Evolutionary conservation across 2,329 filamentous ascomycete genomes (phyloP).

Genomic region (Tolypocladium cylindrosporum): DNA sequence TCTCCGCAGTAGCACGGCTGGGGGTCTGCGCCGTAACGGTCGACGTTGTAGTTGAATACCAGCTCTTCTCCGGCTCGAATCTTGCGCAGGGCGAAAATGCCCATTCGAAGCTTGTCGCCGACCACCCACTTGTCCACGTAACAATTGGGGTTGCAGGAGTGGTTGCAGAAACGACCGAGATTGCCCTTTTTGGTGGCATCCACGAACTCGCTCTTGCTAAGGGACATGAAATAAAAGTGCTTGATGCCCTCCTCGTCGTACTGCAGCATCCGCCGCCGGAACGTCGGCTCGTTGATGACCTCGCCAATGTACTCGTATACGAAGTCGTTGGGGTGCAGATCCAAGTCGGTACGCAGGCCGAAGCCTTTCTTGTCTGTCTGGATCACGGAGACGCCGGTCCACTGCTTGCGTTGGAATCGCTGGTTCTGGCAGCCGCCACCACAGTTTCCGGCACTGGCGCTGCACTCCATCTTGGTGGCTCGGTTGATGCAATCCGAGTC

Average conservation of each 20-base stretch:
- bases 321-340: slow-evolving; percentile 77
- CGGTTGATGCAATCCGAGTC: slow-evolving; percentile 98
- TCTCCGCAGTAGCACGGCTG: slow-evolving; percentile 96
- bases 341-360: slow-evolving; percentile 71
- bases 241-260: slow-evolving; percentile 97
- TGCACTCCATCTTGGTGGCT: slow-evolving; percentile 94
- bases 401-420: slow-evolving; percentile 83
- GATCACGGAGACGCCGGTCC: slow-evolving; percentile 87
- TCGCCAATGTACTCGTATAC: slow-evolving; percentile 98
- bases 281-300: slow-evolving; percentile 87
- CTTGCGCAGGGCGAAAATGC: slow-evolving; percentile 83
- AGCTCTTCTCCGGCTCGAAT: slow-evolving; percentile 87
- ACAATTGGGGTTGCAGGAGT: slow-evolving; percentile 97
- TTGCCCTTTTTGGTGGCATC: slow-evolving; percentile 97
- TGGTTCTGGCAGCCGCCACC: slow-evolving; percentile 86
- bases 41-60: slow-evolving; percentile 99
- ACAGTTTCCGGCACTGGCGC: slow-evolving; percentile 69
- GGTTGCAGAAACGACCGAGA: slow-evolving; percentile 93
- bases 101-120: slow-evolving; percentile 94
- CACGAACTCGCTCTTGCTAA: slow-evolving; percentile 92
- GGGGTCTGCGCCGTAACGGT: slow-evolving; percentile 92
- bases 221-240: slow-evolving; percentile 99
- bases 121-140: slow-evolving; percentile 99
- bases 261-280: slow-evolving; percentile 80
- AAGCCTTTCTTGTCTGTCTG: slow-evolving; percentile 98